Evolutionary conservation across 2,329 filamentous ascomycete species (phyloP), one percentile per base, ranked within the genome.

Genomic region (Lachnellula cervina): DNA sequence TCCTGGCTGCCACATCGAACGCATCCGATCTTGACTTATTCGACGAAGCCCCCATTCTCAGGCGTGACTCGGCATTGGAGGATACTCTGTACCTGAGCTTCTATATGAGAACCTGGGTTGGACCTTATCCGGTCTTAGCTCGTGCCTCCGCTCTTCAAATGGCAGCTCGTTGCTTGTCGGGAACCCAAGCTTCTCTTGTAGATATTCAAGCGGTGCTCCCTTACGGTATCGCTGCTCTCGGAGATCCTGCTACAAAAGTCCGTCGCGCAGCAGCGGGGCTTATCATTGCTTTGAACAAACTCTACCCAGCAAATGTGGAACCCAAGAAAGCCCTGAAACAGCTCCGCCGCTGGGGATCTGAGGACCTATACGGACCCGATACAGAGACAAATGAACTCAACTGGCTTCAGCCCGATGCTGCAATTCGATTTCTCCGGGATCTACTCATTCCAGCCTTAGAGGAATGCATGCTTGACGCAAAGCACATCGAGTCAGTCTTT

Each of bases 191-290:
- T 52, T 70, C 68, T 21, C 74, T 75, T 19, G 67, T 81, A 7
- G 88, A 96, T 68, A 78, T 92, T 49, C 93, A 97, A 68, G 81
- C 83, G 11, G 70, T 97, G 17, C 68, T 96, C n/a, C 93, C 93
- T 2, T 97, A 96, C 72, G 76, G 87, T 34, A 74, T 97, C 46
- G 77, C 81, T 38, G 88, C 88, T 21, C 79, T 97, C 17, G 78
- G 83, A 23, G 93, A 97, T 69, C 74, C 84, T 5, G 89, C 89
- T 1, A 84, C 86, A 59, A 83, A 84, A 59, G 87, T 96, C 43
- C 87, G 92, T 45, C 83, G 85, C 59, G 84, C 89, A 50, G 88
- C 91, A 19, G 84, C 86, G 21, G 81, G 86, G 51, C 77, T 92
- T 34, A 69, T 90, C 34, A 73, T 81, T 25, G 75, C 80, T 3